Base-by-base conservation (phyloP, 768 basidiomycete genomes). In the Botryobasidium botryosum region DNA sequence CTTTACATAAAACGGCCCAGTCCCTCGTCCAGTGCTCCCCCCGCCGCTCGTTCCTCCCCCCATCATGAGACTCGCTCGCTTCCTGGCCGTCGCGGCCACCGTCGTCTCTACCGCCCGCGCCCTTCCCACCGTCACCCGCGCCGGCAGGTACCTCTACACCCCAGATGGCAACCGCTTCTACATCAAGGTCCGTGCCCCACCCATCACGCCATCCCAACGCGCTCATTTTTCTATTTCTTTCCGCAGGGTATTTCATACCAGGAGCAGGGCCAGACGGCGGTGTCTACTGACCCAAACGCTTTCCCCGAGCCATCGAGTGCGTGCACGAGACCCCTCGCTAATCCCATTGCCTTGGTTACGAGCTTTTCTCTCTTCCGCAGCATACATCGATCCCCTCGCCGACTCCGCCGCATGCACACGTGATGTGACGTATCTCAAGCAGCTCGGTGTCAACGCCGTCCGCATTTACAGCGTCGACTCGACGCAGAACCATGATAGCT, bases 401-500 rank as follows among this genome's bases (percentile, higher is more conserved):
- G 67, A 80, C 37, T 61, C 65, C 20, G 61, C 67, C 31, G 74
- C 70, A 25, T 94, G 90, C 59, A 58, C 67, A 15, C 76, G 90
- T 40, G 90, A 94, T 60, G 53, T 90, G 18, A 80, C 83, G 1
- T 77, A 71, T 59, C 68, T 94, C 35, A 66, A 77, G 56, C 62
- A 79, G 45, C 73, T 92, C 17, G 71, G 73, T 7, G 73, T 91
- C 56, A 94, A 91, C 56, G 65, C 78, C 32, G 67, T 94, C 40
- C 78, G 87, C 45, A 79, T 79, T 2, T 94, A 94, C 67, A 82
- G 78, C 46, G 87, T 91, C 50, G 71, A 90, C 56, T 72, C 84
- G 0, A 68, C 77, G 27, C 62, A 78, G 46, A 80, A 92, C 61
- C 90, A 96, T 50, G 86, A 90, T 58, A 62, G 62, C 1, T 96